Percentiles rank a stretch among this genome's conserved stretches.
phyloP scores from a whole-genome alignment of 768 basidiomycete genomes.

The Leccinum rimulosum region DNA sequence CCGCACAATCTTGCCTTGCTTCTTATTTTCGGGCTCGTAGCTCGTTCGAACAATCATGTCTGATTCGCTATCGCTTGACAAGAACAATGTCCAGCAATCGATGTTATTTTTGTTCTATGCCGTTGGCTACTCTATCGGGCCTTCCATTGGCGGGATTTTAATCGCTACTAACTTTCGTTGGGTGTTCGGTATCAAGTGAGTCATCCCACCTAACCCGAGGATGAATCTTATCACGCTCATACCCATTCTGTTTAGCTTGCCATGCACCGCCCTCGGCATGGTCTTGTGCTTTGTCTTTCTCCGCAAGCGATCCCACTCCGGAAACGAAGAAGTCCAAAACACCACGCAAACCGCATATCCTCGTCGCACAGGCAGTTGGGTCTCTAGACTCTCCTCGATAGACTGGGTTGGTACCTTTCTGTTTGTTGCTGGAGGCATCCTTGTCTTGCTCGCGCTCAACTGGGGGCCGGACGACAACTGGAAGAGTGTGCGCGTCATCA shows the following conservation, averaged over 20 bases:
- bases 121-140: slow-evolving; percentile 43
- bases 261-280: slow-evolving; percentile 36
- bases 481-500: slow-evolving; percentile 44
- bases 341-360: not conserved
- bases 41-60: slow-evolving; percentile 43
- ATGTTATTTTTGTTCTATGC: slow-evolving; percentile 43
- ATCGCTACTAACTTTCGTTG: slow-evolving; percentile 44
- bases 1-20: not conserved
- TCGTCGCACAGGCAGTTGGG: slow-evolving; percentile 12
- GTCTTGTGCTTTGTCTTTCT: slow-evolving; percentile 42
- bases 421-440: slow-evolving; percentile 43
- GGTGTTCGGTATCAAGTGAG: slow-evolving; percentile 57
- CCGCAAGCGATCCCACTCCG: slow-evolving; percentile 25
- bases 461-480: slow-evolving; percentile 46
- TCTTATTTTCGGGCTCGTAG: slow-evolving; percentile 10
- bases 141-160: slow-evolving; percentile 42
- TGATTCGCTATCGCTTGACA: slow-evolving; percentile 41
- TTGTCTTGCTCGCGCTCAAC: slow-evolving; percentile 49
- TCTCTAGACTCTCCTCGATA: slow-evolving; percentile 34
- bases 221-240: not conserved
- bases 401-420: slow-evolving; percentile 48
- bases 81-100: slow-evolving; percentile 42
- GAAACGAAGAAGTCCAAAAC: slow-evolving; percentile 11
- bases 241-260: slow-evolving; percentile 33
- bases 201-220: not conserved